A percentile compares a stretch with the other conserved stretches of the same genome.
Conservation (phyloP, 2,329 filamentous ascomycete species). For the Ophiostoma sp. region DNA sequence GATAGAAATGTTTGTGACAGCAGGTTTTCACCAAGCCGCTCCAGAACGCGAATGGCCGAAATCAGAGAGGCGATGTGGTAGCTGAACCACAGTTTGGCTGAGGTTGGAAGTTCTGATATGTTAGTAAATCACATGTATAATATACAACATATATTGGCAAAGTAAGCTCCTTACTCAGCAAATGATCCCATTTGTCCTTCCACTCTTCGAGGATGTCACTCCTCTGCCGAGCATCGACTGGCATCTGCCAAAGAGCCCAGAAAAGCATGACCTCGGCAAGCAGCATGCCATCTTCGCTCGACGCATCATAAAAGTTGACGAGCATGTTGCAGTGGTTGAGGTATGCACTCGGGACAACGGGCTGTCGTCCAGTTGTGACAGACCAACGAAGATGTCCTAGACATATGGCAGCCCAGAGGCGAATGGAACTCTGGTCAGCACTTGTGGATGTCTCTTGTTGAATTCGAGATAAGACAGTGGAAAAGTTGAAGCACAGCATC, state of each 20-base stretch:
- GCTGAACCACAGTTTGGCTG: slow-evolving; percentile 9
- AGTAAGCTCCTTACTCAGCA: not conserved
- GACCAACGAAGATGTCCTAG: slow-evolving; percentile 15
- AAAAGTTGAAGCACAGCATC: slow-evolving; percentile 16
- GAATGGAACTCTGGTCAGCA: slow-evolving; percentile 1
- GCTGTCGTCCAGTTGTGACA: slow-evolving; percentile 9
- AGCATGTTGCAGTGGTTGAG: slow-evolving; percentile 16
- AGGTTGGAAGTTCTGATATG: not conserved
- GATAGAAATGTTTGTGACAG: slow-evolving; percentile 9
- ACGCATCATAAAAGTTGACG: slow-evolving; percentile 13
- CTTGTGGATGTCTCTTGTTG: slow-evolving; percentile 7
- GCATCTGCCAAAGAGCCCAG: slow-evolving; percentile 15
- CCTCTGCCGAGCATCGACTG: slow-evolving; percentile 6
- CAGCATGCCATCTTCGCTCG: slow-evolving; percentile 13
- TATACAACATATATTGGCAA: not conserved
- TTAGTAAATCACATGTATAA: not conserved
- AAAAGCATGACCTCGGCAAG: slow-evolving; percentile 15
- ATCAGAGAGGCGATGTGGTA: slow-evolving; percentile 12
- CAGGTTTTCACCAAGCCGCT: slow-evolving; percentile 8
- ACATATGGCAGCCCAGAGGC: slow-evolving; percentile 14
- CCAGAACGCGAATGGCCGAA: slow-evolving; percentile 13
- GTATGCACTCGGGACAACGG: slow-evolving; percentile 7
- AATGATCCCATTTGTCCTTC: slow-evolving; percentile 14
- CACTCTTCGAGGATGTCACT: slow-evolving; percentile 12
- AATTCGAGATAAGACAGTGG: not conserved